Conservation (phyloP, 495 filamentous ascomycete genomes). For the Penicillium macrosclerotiorum region DNA sequence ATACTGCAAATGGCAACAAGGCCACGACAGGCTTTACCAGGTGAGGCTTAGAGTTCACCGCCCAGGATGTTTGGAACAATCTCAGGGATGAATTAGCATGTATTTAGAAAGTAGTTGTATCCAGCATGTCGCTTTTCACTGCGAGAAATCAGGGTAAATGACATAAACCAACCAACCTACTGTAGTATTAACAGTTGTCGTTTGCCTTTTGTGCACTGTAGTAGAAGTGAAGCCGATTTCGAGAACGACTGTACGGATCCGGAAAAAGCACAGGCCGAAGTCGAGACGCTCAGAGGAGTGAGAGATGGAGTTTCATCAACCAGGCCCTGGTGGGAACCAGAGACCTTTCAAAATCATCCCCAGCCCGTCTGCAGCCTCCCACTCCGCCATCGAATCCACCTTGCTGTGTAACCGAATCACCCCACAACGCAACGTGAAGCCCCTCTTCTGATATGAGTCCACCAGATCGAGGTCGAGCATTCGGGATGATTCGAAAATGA, state of each 20-base stretch:
- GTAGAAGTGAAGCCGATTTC: no score
- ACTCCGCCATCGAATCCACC: neutral
- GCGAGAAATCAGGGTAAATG: conserved; percentile 7
- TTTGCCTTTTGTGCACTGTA: no score
- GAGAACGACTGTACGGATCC: no score
- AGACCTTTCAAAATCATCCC: conserved; percentile 1
- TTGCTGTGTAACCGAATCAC: neutral
- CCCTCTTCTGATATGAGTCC: neutral
- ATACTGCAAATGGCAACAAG: neutral
- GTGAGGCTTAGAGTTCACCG: conserved; percentile 6
- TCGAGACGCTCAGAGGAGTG: no score
- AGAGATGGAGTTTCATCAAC: no score
- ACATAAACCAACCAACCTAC: conserved; percentile 1
- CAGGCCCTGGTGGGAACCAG: neutral
- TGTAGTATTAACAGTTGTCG: no score
- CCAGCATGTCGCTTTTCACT: neutral
- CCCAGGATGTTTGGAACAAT: neutral
- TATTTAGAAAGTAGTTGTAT: conserved; percentile 5
- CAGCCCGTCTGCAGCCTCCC: neutral
- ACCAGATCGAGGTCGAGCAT: no score
- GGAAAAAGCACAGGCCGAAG: no score
- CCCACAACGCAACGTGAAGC: neutral
- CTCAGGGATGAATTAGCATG: neutral
- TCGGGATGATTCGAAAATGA: no score
- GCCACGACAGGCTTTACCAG: conserved; percentile 2